Evolutionary conservation across 805 yeast species (phyloP).

Genomic region (Pichia cephalocereana): DNA sequence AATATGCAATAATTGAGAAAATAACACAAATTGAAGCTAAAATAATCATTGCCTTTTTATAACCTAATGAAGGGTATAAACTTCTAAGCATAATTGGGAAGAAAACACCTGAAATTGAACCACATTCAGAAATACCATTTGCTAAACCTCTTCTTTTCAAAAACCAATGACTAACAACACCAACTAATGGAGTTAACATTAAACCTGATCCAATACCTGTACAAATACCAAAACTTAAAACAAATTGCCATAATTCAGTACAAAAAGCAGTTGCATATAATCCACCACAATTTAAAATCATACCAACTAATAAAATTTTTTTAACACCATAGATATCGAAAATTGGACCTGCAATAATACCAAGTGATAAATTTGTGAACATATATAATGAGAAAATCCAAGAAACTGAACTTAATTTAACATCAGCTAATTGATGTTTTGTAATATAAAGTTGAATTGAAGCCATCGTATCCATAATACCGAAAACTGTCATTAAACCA

Average conservation of each 20-base stretch:
- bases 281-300: constrained; percentile 29
- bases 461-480: constrained; percentile 51
- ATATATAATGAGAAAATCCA: constrained; percentile 61
- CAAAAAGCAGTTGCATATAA: constrained; percentile 34
- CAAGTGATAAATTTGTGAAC: constrained; percentile 39
- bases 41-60: constrained; percentile 44
- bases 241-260: constrained; percentile 48
- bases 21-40: constrained; percentile 38
- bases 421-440: constrained; percentile 42
- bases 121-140: constrained; percentile 39
- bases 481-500: constrained; percentile 48
- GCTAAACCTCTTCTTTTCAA: constrained; percentile 49
- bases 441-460: constrained; percentile 55
- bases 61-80: constrained; percentile 42
- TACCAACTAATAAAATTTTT: constrained; percentile 37
- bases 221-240: constrained; percentile 48
- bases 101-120: constrained; percentile 43
- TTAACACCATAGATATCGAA: constrained; percentile 57
- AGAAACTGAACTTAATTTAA: constrained; percentile 41
- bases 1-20: constrained; percentile 28
- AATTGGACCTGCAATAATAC: constrained; percentile 34
- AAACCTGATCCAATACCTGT: constrained; percentile 55
- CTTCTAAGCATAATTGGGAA: constrained; percentile 46
- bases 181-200: constrained; percentile 51
- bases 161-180: constrained; percentile 64